Conservation (phyloP, 2,329 filamentous ascomycete species). For the Claviceps spartinae region DNA sequence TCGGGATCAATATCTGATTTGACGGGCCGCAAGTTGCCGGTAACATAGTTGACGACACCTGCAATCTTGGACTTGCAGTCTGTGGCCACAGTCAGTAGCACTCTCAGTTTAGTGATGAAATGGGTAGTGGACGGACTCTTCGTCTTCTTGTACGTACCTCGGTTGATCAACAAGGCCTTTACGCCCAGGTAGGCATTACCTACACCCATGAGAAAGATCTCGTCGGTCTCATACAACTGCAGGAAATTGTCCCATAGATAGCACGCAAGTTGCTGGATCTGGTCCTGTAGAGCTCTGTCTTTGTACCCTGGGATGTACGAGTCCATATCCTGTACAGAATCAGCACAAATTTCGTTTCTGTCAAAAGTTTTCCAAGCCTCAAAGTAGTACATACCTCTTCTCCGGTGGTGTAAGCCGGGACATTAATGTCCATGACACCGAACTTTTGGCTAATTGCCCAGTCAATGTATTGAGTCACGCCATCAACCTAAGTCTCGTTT, state of each 20-base stretch:
- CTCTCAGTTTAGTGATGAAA: neutral
- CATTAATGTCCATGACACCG: conserved; percentile 80
- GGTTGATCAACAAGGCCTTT: conserved; percentile 63
- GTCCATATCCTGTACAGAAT: conserved; percentile 29
- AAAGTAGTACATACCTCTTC: conserved; percentile 33
- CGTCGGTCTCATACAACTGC: conserved; percentile 55
- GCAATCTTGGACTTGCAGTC: conserved; percentile 55
- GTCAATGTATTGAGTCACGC: conserved; percentile 64
- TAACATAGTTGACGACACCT: conserved; percentile 70
- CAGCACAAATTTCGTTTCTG: neutral
- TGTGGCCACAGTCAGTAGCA: conserved; percentile 9
- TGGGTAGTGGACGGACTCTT: neutral
- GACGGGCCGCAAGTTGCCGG: conserved; percentile 62
- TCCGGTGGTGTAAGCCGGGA: conserved; percentile 63
- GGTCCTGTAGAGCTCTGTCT: conserved; percentile 38
- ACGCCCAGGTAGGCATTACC: conserved; percentile 82
- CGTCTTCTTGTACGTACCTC: conserved; percentile 39
- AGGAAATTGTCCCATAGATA: conserved; percentile 98
- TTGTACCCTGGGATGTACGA: conserved; percentile 30
- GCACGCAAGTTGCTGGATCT: conserved; percentile 59
- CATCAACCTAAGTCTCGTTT: conserved; percentile 53
- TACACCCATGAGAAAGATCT: conserved; percentile 76
- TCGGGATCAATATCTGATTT: conserved; percentile 64
- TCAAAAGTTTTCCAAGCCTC: neutral
- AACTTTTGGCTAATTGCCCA: conserved; percentile 71